Base-by-base conservation (phyloP, 2,329 filamentous ascomycete genomes). In the Kalaharituber pfeilii region DNA sequence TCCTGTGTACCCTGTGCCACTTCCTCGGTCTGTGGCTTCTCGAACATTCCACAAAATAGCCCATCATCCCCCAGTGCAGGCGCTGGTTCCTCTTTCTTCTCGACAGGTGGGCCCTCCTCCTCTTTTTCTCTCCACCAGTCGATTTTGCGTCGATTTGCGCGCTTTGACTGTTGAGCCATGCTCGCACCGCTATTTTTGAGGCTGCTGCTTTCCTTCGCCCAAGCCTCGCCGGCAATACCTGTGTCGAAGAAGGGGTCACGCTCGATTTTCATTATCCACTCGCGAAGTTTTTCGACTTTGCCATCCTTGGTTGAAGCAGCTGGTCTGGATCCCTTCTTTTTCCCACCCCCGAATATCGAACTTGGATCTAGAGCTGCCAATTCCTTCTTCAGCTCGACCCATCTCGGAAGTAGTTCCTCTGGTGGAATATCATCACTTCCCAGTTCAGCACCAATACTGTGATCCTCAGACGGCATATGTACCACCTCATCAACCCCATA, bases 371-470 rank as follows among this genome's bases (percentile, higher is more conserved):
- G 67, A 47, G 74, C 72, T 67, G 80, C 83, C n/a, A 82, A 71
- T 59, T 73, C 81, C 52, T 75, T 71, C 67, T 86, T 88, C 18
- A 85, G 77, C 15, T 81, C 78, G 20, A 98, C 63, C 67, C 89
- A 96, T 56, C 79, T 77, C 1, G 85, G 80, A 25, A 88, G 72
- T 54, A 89, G 71, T 39, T 82, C 76, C 59, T 88, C 82, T 1
- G 84, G 82, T 59, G 87, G 82, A 61, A 86, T 77, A n/a, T 67
- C 49, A 56, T 57, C 24, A 59, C 47, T 2, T 64, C 56, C 15
- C 65, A 62, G 25, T 66, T 67, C 62, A 70, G 58, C 57, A n/a
- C 66, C 49, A 56, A 57, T 20, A 28, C 25, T 3, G 9, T 15
- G n/a, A 27, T 50, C 26, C 47, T 27, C 27, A n/a, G 11, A 22